phyloP scores from a whole-genome alignment of 345 rosid species.

The Rhodamnia argentea region DNA sequence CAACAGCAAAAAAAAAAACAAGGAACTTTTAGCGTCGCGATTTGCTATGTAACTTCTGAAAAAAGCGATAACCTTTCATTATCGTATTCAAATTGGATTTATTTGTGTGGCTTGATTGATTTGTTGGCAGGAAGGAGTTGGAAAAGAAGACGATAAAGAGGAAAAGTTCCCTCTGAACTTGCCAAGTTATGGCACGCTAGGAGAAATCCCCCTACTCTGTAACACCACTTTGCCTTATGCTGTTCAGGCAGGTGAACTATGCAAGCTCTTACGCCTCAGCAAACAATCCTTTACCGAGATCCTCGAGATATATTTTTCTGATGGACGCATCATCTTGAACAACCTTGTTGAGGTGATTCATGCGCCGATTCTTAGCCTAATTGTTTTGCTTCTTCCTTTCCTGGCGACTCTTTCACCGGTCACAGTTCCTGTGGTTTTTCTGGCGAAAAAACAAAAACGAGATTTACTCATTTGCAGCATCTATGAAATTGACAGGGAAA shows the following conservation, averaged over 20 bases:
- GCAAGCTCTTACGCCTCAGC: conserved; percentile 58
- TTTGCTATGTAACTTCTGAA: not conserved
- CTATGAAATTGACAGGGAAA: conserved; percentile 39
- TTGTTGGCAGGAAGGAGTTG: conserved; percentile 48
- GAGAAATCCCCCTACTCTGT: conserved; percentile 68
- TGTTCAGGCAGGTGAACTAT: conserved; percentile 45
- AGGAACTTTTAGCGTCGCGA: not conserved
- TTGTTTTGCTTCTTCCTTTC: not conserved
- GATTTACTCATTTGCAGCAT: not conserved
- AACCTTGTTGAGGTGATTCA: conserved; percentile 51
- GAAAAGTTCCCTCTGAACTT: conserved; percentile 12
- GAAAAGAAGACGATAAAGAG: conserved; percentile 24
- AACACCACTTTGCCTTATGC: conserved; percentile 55
- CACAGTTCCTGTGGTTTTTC: not conserved
- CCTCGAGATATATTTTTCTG: conserved; percentile 54
- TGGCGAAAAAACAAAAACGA: not conserved
- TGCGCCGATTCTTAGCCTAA: not conserved
- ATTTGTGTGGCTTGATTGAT: not conserved
- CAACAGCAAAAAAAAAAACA: not conserved
- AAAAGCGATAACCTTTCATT: not conserved
- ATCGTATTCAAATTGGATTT: not conserved
- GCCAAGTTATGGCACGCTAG: conserved; percentile 37
- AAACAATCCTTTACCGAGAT: conserved; percentile 59
- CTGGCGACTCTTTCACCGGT: not conserved
- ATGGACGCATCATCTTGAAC: conserved; percentile 61